phyloP scores from a whole-genome alignment of 2,329 filamentous ascomycete species.

The Botryosphaeria dothidea region DNA sequence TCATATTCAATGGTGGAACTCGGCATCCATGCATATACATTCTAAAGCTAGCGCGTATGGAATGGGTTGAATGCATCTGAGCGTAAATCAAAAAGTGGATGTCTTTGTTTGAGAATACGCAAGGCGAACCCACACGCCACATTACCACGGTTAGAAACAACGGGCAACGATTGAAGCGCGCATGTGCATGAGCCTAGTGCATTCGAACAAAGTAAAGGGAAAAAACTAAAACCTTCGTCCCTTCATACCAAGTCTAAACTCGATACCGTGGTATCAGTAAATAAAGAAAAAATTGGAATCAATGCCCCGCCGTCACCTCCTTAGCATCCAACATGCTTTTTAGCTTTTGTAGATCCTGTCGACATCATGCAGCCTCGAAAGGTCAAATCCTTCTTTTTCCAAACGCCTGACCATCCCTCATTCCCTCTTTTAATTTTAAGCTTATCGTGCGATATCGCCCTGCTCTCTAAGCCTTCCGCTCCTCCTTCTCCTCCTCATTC shows the following conservation, averaged over 20 bases:
- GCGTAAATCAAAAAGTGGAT: neutral
- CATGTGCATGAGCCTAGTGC: neutral
- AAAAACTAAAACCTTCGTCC: neutral
- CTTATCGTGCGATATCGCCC: neutral
- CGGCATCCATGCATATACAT: too few relatives aligned
- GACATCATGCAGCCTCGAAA: neutral
- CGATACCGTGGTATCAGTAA: conserved; percentile 4
- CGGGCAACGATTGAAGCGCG: neutral
- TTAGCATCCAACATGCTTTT: neutral
- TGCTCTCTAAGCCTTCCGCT: conserved; percentile 1
- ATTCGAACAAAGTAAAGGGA: neutral
- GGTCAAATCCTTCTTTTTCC: neutral
- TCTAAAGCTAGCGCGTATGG: neutral
- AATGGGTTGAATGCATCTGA: neutral
- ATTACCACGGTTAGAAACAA: neutral
- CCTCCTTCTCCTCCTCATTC: conserved; percentile 7
- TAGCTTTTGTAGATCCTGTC: neutral
- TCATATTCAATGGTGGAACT: too few relatives aligned
- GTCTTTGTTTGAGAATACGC: neutral
- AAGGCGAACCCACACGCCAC: neutral
- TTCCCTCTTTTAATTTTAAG: neutral
- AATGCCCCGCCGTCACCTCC: neutral
- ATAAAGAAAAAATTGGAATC: neutral
- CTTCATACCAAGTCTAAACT: neutral
- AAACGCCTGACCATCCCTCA: neutral